Evolutionary conservation across 1,139 yeast species (phyloP).

Genomic region (Hansenula anomala): DNA sequence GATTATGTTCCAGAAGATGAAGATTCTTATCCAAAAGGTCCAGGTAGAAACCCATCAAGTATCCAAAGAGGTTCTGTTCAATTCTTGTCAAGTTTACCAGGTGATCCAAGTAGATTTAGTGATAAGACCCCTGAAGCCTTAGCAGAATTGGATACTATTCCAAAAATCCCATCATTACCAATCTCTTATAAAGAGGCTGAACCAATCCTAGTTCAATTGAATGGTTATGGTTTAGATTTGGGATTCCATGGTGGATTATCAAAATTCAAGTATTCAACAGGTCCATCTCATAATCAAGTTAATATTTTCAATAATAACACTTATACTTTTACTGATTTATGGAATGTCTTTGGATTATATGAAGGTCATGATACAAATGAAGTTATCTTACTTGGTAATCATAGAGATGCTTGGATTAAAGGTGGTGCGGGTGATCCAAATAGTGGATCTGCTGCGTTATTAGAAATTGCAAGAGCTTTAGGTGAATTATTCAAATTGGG

Average conservation of each 20-base stretch:
- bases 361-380: slow-evolving; percentile 48
- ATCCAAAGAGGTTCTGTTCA: slow-evolving; percentile 85
- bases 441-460: slow-evolving; percentile 54
- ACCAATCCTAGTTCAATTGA: slow-evolving; percentile 48
- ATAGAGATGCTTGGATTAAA: slow-evolving; percentile 70
- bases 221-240: slow-evolving; percentile 47
- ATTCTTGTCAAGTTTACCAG: slow-evolving; percentile 72
- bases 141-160: slow-evolving; percentile 45
- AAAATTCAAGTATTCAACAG: slow-evolving; percentile 49
- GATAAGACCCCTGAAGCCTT: slow-evolving; percentile 75
- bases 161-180: slow-evolving; percentile 60
- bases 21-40: slow-evolving; percentile 59
- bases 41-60: slow-evolving; percentile 62
- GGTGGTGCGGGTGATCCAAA: slow-evolving; percentile 74
- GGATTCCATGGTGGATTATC: slow-evolving; percentile 35
- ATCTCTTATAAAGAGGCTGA: slow-evolving; percentile 52
- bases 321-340: slow-evolving; percentile 53
- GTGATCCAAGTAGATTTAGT: slow-evolving; percentile 73
- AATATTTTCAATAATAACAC: slow-evolving; percentile 51
- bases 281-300: slow-evolving; percentile 49
- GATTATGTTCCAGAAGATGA: slow-evolving; percentile 53
- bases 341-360: slow-evolving; percentile 53
- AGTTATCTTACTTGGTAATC: slow-evolving; percentile 60
- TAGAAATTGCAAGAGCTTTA: slow-evolving; percentile 55
- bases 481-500: slow-evolving; percentile 44